Evolutionary conservation across 169 alveolate genomes (phyloP).

Genomic region (Cryptosporidium viatorum): DNA sequence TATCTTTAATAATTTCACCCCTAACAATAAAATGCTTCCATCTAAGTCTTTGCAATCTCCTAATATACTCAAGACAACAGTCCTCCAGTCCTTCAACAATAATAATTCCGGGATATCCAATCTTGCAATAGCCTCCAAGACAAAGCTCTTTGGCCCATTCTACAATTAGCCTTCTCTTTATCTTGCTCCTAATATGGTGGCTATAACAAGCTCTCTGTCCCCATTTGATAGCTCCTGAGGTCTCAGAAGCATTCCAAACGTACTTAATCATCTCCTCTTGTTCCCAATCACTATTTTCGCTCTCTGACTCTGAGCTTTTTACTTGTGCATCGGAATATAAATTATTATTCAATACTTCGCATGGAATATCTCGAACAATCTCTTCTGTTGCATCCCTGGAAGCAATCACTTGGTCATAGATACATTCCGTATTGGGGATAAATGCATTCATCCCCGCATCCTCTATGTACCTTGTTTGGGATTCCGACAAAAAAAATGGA

Average conservation of each 20-base stretch:
- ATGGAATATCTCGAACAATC: constrained; percentile 31
- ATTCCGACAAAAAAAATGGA: constrained; percentile 63
- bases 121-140: constrained; percentile 82
- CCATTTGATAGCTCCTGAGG: constrained; percentile 28
- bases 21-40: constrained; percentile 82
- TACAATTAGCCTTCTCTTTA: constrained; percentile 77
- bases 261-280: constrained; percentile 2
- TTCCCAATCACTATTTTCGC: background rate
- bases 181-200: constrained; percentile 78
- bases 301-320: background rate
- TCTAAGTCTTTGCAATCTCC: constrained; percentile 80
- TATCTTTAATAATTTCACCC: constrained; percentile 77
- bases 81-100: constrained; percentile 82
- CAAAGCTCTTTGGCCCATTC: constrained; percentile 82
- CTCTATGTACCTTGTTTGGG: constrained; percentile 22
- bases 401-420: constrained; percentile 44
- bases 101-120: constrained; percentile 82
- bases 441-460: constrained; percentile 14
- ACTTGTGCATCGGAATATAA: background rate
- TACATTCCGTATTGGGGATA: constrained; percentile 37
- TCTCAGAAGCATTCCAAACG: constrained; percentile 6
- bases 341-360: background rate
- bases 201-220: constrained; percentile 78
- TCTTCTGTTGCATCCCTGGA: constrained; percentile 55
- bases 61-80: constrained; percentile 78